Conservation (phyloP, 257 asterid genomes). For the Knoxia roxburghii region DNA sequence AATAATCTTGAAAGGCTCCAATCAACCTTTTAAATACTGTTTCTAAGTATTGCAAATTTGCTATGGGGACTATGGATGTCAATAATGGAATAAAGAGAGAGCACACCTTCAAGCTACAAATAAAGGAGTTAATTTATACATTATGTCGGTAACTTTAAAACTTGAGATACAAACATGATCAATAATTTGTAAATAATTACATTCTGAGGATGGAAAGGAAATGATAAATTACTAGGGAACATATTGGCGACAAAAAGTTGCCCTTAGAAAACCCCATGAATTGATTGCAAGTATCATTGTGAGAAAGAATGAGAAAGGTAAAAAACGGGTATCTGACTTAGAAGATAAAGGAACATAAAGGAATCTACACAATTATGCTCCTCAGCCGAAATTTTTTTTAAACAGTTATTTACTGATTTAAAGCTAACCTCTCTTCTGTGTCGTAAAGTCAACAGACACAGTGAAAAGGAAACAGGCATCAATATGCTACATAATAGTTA, state of each 20-base stretch:
- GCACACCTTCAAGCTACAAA: neutral
- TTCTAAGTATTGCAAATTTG: neutral
- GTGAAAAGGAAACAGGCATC: neutral
- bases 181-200: neutral
- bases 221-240: neutral
- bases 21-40: neutral
- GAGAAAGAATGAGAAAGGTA: neutral
- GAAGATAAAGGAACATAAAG: neutral
- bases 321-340: neutral
- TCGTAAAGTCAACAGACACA: slow-evolving; percentile 1
- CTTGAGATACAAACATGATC: neutral
- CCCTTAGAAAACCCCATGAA: neutral
- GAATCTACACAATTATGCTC: neutral
- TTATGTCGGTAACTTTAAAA: neutral
- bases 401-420: neutral
- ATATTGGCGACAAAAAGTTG: neutral
- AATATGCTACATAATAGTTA: neutral
- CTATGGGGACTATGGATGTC: neutral
- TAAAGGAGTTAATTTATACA: neutral
- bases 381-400: neutral
- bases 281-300: neutral
- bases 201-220: neutral
- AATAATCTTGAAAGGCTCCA: neutral
- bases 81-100: neutral
- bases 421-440: neutral